phyloP scores from a whole-genome alignment of 148 eudicot genomes.

The Chenopodium suecicum region DNA sequence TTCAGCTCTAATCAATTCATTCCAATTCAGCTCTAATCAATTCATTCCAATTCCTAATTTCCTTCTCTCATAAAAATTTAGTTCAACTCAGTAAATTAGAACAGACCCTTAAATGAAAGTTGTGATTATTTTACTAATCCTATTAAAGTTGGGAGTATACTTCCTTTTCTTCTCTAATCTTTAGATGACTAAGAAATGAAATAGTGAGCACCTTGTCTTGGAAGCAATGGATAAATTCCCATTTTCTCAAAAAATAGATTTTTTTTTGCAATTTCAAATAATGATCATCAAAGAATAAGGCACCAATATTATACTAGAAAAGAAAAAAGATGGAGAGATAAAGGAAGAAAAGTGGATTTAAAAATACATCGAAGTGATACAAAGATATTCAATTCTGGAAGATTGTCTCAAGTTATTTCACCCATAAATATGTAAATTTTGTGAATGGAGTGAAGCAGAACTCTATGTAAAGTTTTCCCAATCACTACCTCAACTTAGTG shows the following conservation, averaged over 20 bases:
- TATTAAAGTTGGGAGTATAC: no score
- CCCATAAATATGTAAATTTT: neutral
- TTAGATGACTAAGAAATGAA: neutral
- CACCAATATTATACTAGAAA: neutral
- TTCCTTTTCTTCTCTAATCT: no score
- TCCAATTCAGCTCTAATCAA: no score
- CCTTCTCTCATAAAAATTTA: no score
- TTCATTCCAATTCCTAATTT: no score
- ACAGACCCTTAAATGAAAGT: no score
- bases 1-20: no score
- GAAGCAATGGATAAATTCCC: conserved; percentile 71
- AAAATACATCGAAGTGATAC: neutral
- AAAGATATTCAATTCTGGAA: neutral
- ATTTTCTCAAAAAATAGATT: neutral
- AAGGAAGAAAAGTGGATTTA: neutral
- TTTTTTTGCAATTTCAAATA: neutral
- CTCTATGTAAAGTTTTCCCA: conserved; percentile 12
- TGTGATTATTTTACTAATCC: no score
- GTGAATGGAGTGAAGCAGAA: neutral
- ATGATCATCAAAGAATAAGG: neutral
- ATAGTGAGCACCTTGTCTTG: conserved; percentile 12
- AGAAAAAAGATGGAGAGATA: conserved; percentile 10
- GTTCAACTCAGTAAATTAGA: no score
- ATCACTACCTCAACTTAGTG: conserved; percentile 13
- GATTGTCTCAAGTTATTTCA: neutral